Evolutionary conservation across 1,139 yeast species (phyloP).

Genomic region (Cylindricascospora bacillispora): DNA sequence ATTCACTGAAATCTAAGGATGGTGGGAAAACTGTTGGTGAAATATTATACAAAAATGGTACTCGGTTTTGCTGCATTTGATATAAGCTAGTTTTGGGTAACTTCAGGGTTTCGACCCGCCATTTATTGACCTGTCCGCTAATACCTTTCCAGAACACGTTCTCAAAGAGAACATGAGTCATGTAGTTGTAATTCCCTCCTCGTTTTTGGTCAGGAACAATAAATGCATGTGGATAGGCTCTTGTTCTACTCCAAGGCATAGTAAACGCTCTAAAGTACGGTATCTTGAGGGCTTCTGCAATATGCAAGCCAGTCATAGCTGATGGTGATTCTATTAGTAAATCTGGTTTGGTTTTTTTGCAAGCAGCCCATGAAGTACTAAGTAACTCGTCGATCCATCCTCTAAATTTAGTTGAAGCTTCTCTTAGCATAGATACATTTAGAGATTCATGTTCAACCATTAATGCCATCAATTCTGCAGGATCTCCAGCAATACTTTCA

Average conservation of each 20-base stretch:
- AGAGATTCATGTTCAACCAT: constrained; percentile 88
- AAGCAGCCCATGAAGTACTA: constrained; percentile 67
- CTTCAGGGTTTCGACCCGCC: constrained; percentile 62
- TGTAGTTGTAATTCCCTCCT: constrained; percentile 84
- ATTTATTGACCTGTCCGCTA: constrained; percentile 72
- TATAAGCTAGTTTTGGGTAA: constrained; percentile 60
- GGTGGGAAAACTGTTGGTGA: constrained; percentile 86
- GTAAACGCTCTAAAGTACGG: constrained; percentile 94
- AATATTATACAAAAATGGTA: constrained; percentile 81
- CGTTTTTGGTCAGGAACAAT: constrained; percentile 86
- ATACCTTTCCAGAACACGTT: constrained; percentile 91
- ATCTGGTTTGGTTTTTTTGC: constrained; percentile 54
- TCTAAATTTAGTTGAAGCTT: constrained; percentile 66
- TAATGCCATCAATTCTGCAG: constrained; percentile 79
- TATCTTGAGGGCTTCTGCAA: constrained; percentile 80
- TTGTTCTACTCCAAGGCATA: constrained; percentile 96
- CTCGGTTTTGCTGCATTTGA: constrained; percentile 57
- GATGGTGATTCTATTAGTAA: constrained; percentile 86
- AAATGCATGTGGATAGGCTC: constrained; percentile 94
- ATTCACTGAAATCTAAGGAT: constrained; percentile 83
- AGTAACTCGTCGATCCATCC: constrained; percentile 72
- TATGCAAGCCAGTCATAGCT: constrained; percentile 90
- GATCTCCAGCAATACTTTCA: constrained; percentile 78
- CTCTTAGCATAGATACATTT: constrained; percentile 70
- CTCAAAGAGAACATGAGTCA: constrained; percentile 88